Conservation (phyloP, 2,329 filamentous ascomycete species). For the Talaromyces sp. region DNA sequence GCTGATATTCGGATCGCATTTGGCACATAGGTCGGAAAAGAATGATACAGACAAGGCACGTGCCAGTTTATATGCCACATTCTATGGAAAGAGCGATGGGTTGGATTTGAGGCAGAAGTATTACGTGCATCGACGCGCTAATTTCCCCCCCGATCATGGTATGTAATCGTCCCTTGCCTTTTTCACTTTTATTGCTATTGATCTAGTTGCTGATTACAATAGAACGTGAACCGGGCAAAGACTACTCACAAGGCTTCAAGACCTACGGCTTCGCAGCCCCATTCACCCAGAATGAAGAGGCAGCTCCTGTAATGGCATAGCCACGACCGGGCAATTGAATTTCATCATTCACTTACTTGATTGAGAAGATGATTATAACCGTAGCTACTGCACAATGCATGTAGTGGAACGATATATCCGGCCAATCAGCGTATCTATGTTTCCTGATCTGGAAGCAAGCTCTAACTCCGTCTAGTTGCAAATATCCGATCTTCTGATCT, state of each 20-base stretch:
- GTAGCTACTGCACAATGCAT: not conserved
- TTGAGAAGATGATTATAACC: not conserved
- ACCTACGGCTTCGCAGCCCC: slow-evolving; percentile 27
- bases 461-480: not conserved
- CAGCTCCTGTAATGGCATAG: not conserved
- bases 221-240: slow-evolving; percentile 25
- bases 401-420: not conserved
- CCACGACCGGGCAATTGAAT: not conserved
- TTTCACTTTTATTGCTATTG: not conserved
- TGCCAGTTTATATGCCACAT: slow-evolving; percentile 30
- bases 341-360: not conserved
- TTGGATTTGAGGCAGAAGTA: slow-evolving; percentile 25
- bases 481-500: not conserved
- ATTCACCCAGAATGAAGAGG: slow-evolving; percentile 20
- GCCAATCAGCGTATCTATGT: not conserved
- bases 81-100: slow-evolving; percentile 23
- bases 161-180: not conserved
- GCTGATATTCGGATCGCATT: slow-evolving; percentile 34
- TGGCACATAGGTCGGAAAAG: slow-evolving; percentile 32
- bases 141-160: slow-evolving; percentile 28
- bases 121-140: slow-evolving; percentile 25
- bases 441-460: not conserved
- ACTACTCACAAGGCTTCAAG: slow-evolving; percentile 24
- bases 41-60: slow-evolving; percentile 27
- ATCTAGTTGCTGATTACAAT: not conserved